A percentile compares a stretch with the other conserved stretches of the same genome.
phyloP scores from a whole-genome alignment of 257 asterid genomes.

The Solanum acaule region DNA sequence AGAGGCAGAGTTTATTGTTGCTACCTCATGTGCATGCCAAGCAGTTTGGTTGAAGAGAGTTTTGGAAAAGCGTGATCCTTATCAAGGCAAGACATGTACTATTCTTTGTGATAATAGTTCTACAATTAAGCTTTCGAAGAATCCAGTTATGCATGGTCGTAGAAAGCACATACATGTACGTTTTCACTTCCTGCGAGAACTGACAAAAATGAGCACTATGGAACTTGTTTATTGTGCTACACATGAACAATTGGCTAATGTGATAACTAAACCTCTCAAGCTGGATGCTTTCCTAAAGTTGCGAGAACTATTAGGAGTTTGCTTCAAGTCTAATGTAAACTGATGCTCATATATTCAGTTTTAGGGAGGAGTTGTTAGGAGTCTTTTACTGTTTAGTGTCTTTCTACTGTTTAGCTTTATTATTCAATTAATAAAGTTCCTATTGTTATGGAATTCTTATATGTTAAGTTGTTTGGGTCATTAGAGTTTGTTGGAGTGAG shows the following conservation, averaged over 20 bases:
- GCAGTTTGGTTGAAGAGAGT: neutral
- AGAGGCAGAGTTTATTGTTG: neutral
- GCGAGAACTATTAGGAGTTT: neutral
- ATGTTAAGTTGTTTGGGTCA: too few species aligned
- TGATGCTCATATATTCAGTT: neutral
- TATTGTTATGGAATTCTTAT: too few species aligned
- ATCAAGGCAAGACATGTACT: neutral
- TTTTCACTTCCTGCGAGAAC: neutral
- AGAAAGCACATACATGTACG: neutral
- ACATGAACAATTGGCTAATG: neutral
- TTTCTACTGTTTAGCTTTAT: too few species aligned
- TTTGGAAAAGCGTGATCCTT: neutral
- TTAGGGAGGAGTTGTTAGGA: neutral
- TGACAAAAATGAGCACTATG: too few species aligned
- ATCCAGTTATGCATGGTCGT: neutral
- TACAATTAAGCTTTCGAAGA: neutral
- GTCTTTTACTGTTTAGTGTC: too few species aligned
- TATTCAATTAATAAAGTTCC: too few species aligned
- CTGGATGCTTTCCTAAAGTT: neutral
- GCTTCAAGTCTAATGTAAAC: neutral
- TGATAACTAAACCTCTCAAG: neutral
- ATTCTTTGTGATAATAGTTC: neutral
- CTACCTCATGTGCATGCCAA: neutral
- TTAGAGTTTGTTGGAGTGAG: too few species aligned
- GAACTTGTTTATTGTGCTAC: neutral